A percentile compares a stretch with the other conserved stretches of the same genome.
phyloP scores from a whole-genome alignment of 1,284 basidiomycete genomes.

The Tilletia caries region DNA sequence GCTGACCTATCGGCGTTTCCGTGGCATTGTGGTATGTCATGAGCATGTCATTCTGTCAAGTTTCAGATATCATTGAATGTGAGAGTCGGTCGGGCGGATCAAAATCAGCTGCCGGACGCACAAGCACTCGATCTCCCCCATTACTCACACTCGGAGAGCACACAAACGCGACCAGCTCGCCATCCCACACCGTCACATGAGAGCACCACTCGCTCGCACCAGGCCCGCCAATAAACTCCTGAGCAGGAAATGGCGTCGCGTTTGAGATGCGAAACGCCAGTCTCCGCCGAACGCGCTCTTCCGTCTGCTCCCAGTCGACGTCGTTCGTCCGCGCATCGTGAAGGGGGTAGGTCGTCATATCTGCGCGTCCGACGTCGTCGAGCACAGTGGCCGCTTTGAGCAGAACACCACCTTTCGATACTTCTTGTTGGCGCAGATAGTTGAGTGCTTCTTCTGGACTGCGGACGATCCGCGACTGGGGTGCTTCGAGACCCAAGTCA shows the following conservation, averaged over 20 bases:
- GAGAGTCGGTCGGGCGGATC: too few relatives aligned
- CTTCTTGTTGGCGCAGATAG: conserved; percentile 31
- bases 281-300: conserved; percentile 20
- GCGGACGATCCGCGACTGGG: conserved; percentile 49
- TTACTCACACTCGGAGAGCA: conserved; percentile 53
- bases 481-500: conserved; percentile 51
- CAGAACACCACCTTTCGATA: conserved; percentile 28
- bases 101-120: too few relatives aligned
- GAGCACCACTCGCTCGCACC: conserved; percentile 55
- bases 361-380: conserved; percentile 55
- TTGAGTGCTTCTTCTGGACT: conserved; percentile 51
- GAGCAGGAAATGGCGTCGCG: conserved; percentile 43
- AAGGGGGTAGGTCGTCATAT: conserved; percentile 56
- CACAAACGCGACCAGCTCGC: conserved; percentile 55
- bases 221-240: conserved; percentile 50
- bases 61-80: too few relatives aligned
- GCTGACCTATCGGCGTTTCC: conserved; percentile 43
- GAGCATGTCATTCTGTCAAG: conserved; percentile 55
- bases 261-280: conserved; percentile 36
- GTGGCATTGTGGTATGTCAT: conserved; percentile 56
- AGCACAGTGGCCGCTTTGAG: conserved; percentile 55
- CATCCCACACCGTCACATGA: conserved; percentile 56
- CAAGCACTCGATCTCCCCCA: too few relatives aligned
- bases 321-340: background rate
- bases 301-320: conserved; percentile 30